Conservation (phyloP, 305 asterid genomes). For the Solanum chacoense region DNA sequence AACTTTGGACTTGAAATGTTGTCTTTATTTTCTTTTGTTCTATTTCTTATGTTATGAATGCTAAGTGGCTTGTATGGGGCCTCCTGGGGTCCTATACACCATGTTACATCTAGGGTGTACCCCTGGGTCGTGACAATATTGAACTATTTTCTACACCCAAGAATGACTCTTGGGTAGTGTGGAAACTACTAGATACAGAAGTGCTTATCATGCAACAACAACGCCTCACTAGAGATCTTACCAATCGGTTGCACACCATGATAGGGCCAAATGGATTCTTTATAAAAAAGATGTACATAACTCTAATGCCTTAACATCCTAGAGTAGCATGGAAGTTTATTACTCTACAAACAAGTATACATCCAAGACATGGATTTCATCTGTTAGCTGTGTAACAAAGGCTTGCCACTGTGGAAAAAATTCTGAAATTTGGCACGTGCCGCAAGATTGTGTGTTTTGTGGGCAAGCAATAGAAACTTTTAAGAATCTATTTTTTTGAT, state of each 20-base stretch:
- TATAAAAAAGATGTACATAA: not conserved
- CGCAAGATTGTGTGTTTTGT: not conserved
- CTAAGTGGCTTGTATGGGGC: not conserved
- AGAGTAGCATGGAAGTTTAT: not conserved
- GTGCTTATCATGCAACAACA: not conserved
- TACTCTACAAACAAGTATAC: not conserved
- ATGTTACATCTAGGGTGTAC: not conserved
- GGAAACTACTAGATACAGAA: not conserved
- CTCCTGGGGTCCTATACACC: not conserved
- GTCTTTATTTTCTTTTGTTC: too few species aligned
- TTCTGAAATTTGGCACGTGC: not conserved
- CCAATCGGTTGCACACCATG: not conserved
- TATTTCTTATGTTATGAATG: not conserved
- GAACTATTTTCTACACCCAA: not conserved
- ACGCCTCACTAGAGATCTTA: not conserved
- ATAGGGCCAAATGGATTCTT: not conserved
- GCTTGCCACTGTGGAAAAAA: not conserved
- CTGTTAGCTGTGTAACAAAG: not conserved
- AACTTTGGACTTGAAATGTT: not conserved
- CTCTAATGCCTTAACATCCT: not conserved
- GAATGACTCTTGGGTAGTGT: not conserved
- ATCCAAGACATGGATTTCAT: not conserved
- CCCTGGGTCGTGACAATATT: not conserved
- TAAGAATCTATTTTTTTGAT: not conserved
- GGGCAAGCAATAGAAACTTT: not conserved